Conservation (phyloP, 2,329 filamentous ascomycete genomes). For the Alternaria arbusti region DNA sequence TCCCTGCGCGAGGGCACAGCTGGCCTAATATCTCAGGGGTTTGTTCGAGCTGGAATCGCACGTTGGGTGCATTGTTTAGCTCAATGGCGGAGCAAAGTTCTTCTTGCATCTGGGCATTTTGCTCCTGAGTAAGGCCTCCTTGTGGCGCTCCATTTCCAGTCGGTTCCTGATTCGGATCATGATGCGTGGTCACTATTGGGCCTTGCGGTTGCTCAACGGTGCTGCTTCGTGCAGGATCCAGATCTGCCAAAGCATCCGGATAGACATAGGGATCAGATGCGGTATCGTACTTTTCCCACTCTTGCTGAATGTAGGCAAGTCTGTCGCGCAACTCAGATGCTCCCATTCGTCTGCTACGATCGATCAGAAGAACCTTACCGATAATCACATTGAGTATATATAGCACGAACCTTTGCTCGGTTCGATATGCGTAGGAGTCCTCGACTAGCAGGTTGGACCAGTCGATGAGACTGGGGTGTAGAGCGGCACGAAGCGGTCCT, state of each 20-base stretch:
- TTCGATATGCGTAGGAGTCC: rapidly evolving
- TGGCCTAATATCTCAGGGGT: background rate
- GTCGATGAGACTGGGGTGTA: background rate
- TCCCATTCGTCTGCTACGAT: background rate
- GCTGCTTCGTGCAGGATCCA: no score
- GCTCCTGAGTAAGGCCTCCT: no score
- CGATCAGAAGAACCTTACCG: background rate
- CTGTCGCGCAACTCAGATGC: background rate
- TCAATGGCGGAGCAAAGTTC: background rate
- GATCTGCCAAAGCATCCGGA: no score
- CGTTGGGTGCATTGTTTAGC: background rate
- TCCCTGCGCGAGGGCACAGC: rapidly evolving
- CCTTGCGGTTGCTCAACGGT: no score
- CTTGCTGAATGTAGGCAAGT: background rate
- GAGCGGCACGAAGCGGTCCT: background rate
- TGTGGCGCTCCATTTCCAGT: no score
- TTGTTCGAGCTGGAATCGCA: background rate
- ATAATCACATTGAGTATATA: background rate
- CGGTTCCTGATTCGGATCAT: no score
- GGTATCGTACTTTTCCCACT: background rate
- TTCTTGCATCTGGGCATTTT: no score
- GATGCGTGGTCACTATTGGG: no score
- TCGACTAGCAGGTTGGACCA: background rate
- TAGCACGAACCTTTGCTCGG: background rate
- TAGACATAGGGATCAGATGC: no score